Evolutionary conservation across 1,139 yeast species (phyloP).

Genomic region (Zygosaccharomyces pseudobailii): DNA sequence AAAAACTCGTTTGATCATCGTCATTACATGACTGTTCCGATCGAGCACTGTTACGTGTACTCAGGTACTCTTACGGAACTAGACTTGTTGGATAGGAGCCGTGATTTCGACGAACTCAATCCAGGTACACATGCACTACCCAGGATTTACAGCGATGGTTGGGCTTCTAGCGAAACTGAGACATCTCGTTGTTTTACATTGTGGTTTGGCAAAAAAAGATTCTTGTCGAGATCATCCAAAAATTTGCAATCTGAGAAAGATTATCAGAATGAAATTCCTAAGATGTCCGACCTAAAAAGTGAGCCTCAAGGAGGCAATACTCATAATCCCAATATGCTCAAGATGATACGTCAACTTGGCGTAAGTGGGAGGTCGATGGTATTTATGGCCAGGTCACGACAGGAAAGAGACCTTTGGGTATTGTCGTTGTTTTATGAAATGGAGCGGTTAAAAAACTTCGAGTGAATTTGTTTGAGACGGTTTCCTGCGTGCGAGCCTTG

Average conservation of each 20-base stretch:
- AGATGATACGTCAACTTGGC: conserved; percentile 53
- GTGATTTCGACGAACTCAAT: conserved; percentile 41
- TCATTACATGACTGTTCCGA: conserved; percentile 54
- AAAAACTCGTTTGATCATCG: conserved; percentile 42
- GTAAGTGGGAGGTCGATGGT: conserved; percentile 64
- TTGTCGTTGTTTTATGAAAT: conserved; percentile 57
- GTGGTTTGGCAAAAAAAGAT: conserved; percentile 71
- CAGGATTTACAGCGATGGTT: conserved; percentile 72
- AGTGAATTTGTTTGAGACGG: not conserved
- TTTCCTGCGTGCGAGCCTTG: no score
- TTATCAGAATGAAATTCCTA: not conserved
- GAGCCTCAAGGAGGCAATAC: conserved; percentile 1
- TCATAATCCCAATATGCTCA: conserved; percentile 42
- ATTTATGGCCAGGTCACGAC: conserved; percentile 76
- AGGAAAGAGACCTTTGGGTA: conserved; percentile 84
- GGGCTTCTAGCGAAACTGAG: conserved; percentile 78
- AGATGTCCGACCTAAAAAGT: not conserved
- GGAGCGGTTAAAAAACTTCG: conserved; percentile 44
- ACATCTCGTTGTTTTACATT: conserved; percentile 67
- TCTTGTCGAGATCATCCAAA: conserved; percentile 30
- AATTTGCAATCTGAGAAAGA: not conserved
- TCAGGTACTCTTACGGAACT: conserved; percentile 59
- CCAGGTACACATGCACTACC: conserved; percentile 63
- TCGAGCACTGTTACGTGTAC: conserved; percentile 67
- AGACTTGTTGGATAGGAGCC: conserved; percentile 51